Evolutionary conservation across 2,329 filamentous ascomycete species (phyloP), one percentile per base, ranked within the genome.

Genomic region (Neofusicoccum sp.): DNA sequence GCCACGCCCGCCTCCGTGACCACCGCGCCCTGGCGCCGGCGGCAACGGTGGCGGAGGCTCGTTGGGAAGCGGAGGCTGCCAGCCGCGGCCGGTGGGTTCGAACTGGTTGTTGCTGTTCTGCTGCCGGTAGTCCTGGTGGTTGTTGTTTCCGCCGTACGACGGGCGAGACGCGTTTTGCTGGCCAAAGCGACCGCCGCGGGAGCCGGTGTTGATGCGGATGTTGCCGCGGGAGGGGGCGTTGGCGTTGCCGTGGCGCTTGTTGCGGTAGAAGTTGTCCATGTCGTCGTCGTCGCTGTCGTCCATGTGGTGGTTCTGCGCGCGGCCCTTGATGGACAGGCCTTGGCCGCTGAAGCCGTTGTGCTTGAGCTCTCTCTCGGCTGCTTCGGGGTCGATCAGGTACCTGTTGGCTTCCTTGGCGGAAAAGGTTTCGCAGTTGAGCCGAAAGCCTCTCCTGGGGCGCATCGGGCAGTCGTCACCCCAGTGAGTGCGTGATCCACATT

Each of bases 401-500:
- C 40, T 51, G 34, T 54, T 58, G 9, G 62, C 63, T 34, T 63
- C 47, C 24, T 62, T 65, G 9, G 56, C 57, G 7, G 63, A 65
- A 26, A 63, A 65, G 20, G 54, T 56, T 33, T 60, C 54, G 28
- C 28, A 28, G 33, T 40, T 47, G 26, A 51, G n/a, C 12, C 24
- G 5, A 12, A 16, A 12, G 12, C 16, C 20, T 11, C 9, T 36
- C 12, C 40, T 12, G 6, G 40, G 58, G 1, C 44, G 44, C 30
- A 60, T 43, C 12, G 53, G 63, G 48, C 86, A 89, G 60, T 86
- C 84, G 11, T 79, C 76, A 1, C 83, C 82, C 67, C 81, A 87
- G 69, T 89, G 86, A 6, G 78, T 78, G 30, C 74, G 67, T 12
- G 69, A 70, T 28, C 84, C 86, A 66, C 86, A 89, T 36, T 69